Percentiles rank a stretch among this genome's conserved stretches.
phyloP scores from a whole-genome alignment of 2,329 filamentous ascomycete species.

The Hortaea werneckii region DNA sequence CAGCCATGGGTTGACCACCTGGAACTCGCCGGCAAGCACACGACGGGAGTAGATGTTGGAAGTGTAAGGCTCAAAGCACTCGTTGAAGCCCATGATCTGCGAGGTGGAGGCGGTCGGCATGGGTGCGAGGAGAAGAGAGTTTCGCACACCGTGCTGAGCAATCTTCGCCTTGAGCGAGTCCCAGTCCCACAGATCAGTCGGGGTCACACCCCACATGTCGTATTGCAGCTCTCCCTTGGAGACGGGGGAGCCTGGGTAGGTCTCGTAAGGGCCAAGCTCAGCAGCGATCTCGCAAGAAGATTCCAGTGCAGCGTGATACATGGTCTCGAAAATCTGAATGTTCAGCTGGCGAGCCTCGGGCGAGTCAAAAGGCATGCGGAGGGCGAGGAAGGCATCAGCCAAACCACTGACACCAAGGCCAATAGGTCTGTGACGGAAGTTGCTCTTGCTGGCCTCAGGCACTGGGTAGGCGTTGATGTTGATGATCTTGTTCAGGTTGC shows the following conservation, averaged over 20 bases:
- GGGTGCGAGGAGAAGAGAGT: slow-evolving; percentile 87
- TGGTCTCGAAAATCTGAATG: slow-evolving; percentile 98
- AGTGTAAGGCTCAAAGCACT: slow-evolving; percentile 99
- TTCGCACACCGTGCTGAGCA: slow-evolving; percentile 84
- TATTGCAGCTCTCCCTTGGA: slow-evolving; percentile 95
- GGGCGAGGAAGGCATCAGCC: slow-evolving; percentile 92
- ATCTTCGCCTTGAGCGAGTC: slow-evolving; percentile 78
- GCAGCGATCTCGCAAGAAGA: slow-evolving; percentile 80
- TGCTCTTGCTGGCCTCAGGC: slow-evolving; percentile 83
- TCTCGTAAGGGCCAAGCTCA: slow-evolving; percentile 72
- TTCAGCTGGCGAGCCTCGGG: slow-evolving; percentile 88
- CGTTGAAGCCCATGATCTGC: slow-evolving; percentile 97
- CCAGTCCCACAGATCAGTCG: slow-evolving; percentile 96
- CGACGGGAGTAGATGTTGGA: slow-evolving; percentile 99
- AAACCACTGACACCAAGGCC: slow-evolving; percentile 96
- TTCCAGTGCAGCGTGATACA: slow-evolving; percentile 91
- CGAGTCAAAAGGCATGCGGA: slow-evolving; percentile 94
- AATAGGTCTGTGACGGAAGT: slow-evolving; percentile 92
- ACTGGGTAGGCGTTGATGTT: slow-evolving; percentile 99
- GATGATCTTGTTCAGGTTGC: slow-evolving; percentile 96
- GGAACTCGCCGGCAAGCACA: slow-evolving; percentile 96
- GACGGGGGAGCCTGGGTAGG: slow-evolving; percentile 86
- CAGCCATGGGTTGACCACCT: slow-evolving; percentile 98
- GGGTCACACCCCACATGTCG: slow-evolving; percentile 96
- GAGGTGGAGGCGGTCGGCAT: slow-evolving; percentile 98